Percentiles rank a stretch among this genome's conserved stretches.
Conservation (phyloP, 169 alveolate species). For the Plasmodium yoelii region DNA sequence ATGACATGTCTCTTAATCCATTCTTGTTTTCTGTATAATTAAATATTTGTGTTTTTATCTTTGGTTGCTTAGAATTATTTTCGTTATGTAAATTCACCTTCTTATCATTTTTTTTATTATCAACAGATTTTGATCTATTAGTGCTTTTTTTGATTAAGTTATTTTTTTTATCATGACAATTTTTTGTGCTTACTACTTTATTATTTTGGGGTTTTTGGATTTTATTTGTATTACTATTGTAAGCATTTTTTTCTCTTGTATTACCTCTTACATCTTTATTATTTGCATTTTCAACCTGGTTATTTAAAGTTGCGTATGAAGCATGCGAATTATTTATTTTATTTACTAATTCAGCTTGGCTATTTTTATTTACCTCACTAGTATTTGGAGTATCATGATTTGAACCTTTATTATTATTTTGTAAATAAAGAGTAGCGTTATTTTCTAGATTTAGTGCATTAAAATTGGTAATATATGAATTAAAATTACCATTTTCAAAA, state of each 20-base stretch:
- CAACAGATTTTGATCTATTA: conserved; percentile 52
- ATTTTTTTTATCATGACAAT: neutral
- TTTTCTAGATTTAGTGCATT: conserved; percentile 25
- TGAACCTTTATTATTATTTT: too few relatives aligned
- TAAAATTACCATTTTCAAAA: conserved; percentile 22
- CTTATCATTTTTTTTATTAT: conserved; percentile 18
- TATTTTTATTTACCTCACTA: neutral
- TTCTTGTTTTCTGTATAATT: conserved; percentile 56
- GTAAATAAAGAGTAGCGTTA: conserved; percentile 8
- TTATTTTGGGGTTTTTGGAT: neutral
- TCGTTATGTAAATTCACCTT: neutral
- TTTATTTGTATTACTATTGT: neutral
- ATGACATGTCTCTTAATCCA: conserved; percentile 76
- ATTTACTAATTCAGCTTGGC: too few relatives aligned
- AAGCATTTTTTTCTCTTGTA: neutral
- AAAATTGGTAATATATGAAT: conserved; percentile 26
- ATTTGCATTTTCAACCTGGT: neutral
- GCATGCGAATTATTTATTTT: too few relatives aligned
- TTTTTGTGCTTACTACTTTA: neutral
- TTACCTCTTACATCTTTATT: neutral
- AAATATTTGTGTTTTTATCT: conserved; percentile 52
- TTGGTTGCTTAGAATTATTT: neutral
- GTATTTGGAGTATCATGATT: neutral
- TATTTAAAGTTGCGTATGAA: neutral
- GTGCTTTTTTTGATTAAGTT: conserved; percentile 7